Evolutionary conservation across 177 flowering plant genomes (phyloP).

Genomic region (Telopea speciosissima): DNA sequence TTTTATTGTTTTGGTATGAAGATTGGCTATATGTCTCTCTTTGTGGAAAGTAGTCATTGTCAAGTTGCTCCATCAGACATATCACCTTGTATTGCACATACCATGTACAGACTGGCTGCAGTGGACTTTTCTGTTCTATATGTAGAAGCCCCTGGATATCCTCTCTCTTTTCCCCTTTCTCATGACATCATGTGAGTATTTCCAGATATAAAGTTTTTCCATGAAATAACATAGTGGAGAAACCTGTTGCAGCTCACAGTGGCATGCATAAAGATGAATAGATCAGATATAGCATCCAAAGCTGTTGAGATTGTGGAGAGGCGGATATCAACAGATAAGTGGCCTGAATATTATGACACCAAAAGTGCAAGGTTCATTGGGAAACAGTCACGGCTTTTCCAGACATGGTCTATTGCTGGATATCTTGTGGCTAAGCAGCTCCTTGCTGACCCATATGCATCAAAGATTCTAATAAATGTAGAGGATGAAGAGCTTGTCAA

Average conservation of each 20-base stretch:
- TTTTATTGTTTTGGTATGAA: not conserved
- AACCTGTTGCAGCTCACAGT: slow-evolving; percentile 55
- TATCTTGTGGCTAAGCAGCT: slow-evolving; percentile 60
- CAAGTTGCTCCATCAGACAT: not conserved
- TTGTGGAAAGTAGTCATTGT: no score
- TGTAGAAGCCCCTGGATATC: not conserved
- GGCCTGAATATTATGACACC: slow-evolving; percentile 83
- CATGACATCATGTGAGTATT: not conserved
- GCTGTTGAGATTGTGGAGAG: slow-evolving; percentile 57
- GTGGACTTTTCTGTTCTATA: not conserved
- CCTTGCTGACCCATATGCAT: slow-evolving; percentile 40
- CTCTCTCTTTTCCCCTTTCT: not conserved
- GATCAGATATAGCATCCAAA: slow-evolving; percentile 61
- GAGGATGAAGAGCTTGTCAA: slow-evolving; percentile 57
- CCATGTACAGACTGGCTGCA: not conserved
- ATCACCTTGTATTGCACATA: not conserved
- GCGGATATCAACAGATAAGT: slow-evolving; percentile 48
- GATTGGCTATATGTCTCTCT: not conserved
- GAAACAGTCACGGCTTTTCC: slow-evolving; percentile 58
- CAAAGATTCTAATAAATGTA: slow-evolving; percentile 42
- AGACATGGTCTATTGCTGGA: slow-evolving; percentile 79
- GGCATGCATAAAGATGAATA: slow-evolving; percentile 76
- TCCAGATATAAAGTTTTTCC: not conserved
- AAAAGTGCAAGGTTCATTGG: slow-evolving; percentile 59
- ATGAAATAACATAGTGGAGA: not conserved